phyloP scores from a whole-genome alignment of 106 monocot genomes.

The Xerophyta viscosa region DNA sequence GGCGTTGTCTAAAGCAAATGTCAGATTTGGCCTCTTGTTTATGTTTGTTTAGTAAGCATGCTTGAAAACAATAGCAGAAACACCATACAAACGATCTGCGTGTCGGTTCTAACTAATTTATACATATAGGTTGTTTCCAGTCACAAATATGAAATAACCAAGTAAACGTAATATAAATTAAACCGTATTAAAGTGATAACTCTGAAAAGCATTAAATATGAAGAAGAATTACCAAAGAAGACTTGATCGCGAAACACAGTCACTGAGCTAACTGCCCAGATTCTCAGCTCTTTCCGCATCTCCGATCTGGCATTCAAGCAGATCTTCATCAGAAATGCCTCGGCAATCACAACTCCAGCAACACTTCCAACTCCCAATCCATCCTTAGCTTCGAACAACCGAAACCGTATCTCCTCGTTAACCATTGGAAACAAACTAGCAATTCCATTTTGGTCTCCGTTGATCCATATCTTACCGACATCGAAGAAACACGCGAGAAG shows the following conservation, averaged over 20 bases:
- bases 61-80: too few relatives aligned
- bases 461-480: slow-evolving; percentile 58
- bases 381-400: slow-evolving; percentile 33
- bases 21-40: too few relatives aligned
- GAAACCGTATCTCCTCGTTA: slow-evolving; percentile 32
- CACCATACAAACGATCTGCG: too few relatives aligned
- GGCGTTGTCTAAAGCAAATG: too few relatives aligned
- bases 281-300: slow-evolving; percentile 56
- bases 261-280: slow-evolving; percentile 77
- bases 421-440: slow-evolving; percentile 56
- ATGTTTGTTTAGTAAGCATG: too few relatives aligned
- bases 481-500: slow-evolving; percentile 52
- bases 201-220: too few relatives aligned
- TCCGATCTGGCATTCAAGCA: slow-evolving; percentile 45
- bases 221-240: slow-evolving; percentile 62
- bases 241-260: slow-evolving; percentile 48
- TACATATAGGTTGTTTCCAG: too few relatives aligned
- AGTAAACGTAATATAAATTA: too few relatives aligned
- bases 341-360: slow-evolving; percentile 58
- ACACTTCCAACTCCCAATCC: slow-evolving; percentile 44
- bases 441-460: slow-evolving; percentile 9
- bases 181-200: too few relatives aligned
- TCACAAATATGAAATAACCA: too few relatives aligned
- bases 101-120: too few relatives aligned
- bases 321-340: slow-evolving; percentile 74